Conservation (phyloP, 257 asterid genomes). For the Solanum dulcamara region DNA sequence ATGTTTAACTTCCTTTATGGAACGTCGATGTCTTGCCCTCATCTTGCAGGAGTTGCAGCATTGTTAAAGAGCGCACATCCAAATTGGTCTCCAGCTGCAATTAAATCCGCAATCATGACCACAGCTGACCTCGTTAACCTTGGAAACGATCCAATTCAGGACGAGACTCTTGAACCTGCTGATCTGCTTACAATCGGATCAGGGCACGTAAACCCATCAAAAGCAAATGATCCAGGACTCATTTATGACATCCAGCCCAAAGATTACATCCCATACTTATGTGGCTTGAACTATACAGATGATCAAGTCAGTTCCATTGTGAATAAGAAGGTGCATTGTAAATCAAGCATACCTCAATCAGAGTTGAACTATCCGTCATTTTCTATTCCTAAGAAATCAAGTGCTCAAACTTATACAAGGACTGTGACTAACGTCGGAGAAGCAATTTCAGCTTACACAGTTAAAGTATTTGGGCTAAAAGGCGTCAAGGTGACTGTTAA, state of each 20-base stretch:
- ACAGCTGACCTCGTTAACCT: neutral
- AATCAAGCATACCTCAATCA: neutral
- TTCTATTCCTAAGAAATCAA: neutral
- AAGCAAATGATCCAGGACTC: slow-evolving; percentile 8
- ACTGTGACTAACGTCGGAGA: slow-evolving; percentile 9
- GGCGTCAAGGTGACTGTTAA: neutral
- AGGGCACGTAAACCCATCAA: slow-evolving; percentile 10
- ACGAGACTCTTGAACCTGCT: neutral
- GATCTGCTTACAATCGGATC: neutral
- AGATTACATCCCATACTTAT: neutral
- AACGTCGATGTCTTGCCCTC: slow-evolving; percentile 2
- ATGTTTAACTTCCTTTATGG: neutral
- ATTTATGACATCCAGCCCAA: neutral
- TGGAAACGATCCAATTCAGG: neutral
- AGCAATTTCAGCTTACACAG: neutral
- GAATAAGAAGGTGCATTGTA: neutral
- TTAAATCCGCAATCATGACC: neutral
- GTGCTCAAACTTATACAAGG: neutral
- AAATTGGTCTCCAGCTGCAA: neutral
- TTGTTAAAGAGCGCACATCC: neutral
- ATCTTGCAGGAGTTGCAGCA: slow-evolving; percentile 2
- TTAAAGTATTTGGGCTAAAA: neutral
- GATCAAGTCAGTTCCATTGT: neutral
- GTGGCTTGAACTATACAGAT: slow-evolving; percentile 3
- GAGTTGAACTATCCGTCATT: slow-evolving; percentile 13